Conservation (phyloP, 2,329 filamentous ascomycete species). For the Pseudodiploospora longispora region DNA sequence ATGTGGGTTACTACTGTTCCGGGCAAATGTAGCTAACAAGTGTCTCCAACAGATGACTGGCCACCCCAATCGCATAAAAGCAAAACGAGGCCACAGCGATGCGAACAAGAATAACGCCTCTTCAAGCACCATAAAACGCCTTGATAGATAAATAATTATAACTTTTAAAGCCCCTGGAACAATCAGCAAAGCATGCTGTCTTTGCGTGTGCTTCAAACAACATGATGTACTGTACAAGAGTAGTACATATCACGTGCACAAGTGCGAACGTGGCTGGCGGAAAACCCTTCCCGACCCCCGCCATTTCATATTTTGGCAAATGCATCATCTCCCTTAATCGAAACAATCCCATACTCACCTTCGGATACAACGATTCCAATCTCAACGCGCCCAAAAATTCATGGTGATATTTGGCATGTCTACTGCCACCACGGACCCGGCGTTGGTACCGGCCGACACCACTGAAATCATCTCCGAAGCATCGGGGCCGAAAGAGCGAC, state of each 20-base stretch:
- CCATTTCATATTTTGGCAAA: conserved; percentile 21
- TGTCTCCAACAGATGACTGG: too few relatives aligned
- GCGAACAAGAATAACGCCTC: too few relatives aligned
- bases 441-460: conserved; percentile 22
- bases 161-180: too few relatives aligned
- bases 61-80: too few relatives aligned
- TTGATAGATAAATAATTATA: too few relatives aligned
- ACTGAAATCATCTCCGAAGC: conserved; percentile 6
- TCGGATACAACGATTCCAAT: conserved; percentile 34
- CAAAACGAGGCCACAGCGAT: too few relatives aligned
- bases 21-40: too few relatives aligned
- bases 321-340: conserved; percentile 24
- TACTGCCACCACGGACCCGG: conserved; percentile 31
- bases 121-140: too few relatives aligned
- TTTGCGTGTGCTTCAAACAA: too few relatives aligned
- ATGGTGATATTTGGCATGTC: conserved; percentile 23
- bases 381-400: conserved; percentile 14
- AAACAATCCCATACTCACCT: conserved; percentile 25
- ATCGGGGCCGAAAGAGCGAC: conserved; percentile 37
- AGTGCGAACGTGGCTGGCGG: neutral
- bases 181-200: too few relatives aligned
- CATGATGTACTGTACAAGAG: too few relatives aligned
- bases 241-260: neutral
- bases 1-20: neutral
- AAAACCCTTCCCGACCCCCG: conserved; percentile 15